phyloP scores from a whole-genome alignment of 441 rosid genomes.

The Omphalea diandra region DNA sequence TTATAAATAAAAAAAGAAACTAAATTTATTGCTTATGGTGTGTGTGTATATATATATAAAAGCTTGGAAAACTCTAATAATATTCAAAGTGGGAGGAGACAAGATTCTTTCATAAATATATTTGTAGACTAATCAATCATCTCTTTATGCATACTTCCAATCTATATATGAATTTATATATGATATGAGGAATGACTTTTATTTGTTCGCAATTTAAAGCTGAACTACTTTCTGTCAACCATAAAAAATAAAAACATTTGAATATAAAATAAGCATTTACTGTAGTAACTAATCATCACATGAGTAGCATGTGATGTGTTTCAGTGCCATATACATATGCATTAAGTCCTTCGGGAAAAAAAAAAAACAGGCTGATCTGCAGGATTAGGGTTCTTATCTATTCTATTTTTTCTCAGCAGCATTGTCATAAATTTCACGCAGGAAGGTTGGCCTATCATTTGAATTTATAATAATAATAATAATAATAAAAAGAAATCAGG shows the following conservation, averaged over 20 bases:
- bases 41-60: no score
- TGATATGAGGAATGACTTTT: background rate
- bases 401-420: background rate
- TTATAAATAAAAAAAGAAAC: no score
- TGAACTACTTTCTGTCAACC: background rate
- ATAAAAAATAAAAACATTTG: background rate
- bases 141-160: background rate
- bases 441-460: background rate
- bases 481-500: no score
- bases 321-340: background rate
- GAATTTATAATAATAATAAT: no score
- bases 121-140: background rate
- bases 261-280: background rate
- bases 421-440: background rate
- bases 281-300: background rate
- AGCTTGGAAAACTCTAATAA: background rate
- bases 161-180: no score
- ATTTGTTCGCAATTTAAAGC: background rate
- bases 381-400: background rate
- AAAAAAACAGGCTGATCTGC: no score
- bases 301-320: slow-evolving; percentile 5
- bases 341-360: no score
- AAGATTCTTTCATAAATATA: background rate
- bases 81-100: background rate
- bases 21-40: no score